phyloP scores from a whole-genome alignment of 2,329 filamentous ascomycete species.

The Corynespora cassiicola region DNA sequence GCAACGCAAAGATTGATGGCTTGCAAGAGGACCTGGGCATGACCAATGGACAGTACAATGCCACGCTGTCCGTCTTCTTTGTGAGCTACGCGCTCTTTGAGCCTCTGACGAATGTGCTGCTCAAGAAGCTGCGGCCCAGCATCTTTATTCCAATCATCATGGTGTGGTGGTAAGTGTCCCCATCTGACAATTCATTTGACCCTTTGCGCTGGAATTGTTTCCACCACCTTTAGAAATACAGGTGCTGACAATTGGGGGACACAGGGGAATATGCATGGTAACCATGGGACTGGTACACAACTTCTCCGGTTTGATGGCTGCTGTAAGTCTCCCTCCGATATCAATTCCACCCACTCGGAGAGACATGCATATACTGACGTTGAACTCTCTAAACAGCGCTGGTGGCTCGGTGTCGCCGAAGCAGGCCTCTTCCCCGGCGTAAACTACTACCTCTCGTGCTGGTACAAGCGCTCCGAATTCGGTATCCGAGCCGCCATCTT shows the following conservation, averaged over 20 bases:
- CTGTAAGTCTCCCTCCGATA: constrained; percentile 36
- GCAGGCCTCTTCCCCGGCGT: constrained; percentile 70
- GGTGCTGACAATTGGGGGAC: constrained; percentile 20
- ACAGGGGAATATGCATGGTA: constrained; percentile 73
- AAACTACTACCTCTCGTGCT: constrained; percentile 82
- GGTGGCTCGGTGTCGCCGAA: constrained; percentile 75
- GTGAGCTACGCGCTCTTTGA: constrained; percentile 84
- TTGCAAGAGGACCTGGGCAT: constrained; percentile 67
- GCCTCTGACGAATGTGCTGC: constrained; percentile 77
- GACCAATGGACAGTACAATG: constrained; percentile 72
- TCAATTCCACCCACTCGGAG: not conserved
- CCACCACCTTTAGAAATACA: no score
- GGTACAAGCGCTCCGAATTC: constrained; percentile 82
- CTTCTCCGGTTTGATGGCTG: constrained; percentile 70
- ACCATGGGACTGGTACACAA: constrained; percentile 71
- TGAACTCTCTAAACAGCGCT: constrained; percentile 38
- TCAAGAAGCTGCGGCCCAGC: constrained; percentile 77
- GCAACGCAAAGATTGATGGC: constrained; percentile 70
- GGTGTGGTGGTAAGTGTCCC: constrained; percentile 47
- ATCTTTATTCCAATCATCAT: constrained; percentile 85
- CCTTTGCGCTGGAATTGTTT: no score
- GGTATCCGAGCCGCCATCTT: constrained; percentile 82
- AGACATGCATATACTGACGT: constrained; percentile 6
- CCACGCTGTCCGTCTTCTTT: constrained; percentile 83
- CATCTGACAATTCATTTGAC: not conserved